A percentile compares a stretch with the other conserved stretches of the same genome.
These are phyloP conservation scores for Forsythia suspensa DNA, from an alignment of 257 asterid genomes.

Conservation along the genomic window DNA sequence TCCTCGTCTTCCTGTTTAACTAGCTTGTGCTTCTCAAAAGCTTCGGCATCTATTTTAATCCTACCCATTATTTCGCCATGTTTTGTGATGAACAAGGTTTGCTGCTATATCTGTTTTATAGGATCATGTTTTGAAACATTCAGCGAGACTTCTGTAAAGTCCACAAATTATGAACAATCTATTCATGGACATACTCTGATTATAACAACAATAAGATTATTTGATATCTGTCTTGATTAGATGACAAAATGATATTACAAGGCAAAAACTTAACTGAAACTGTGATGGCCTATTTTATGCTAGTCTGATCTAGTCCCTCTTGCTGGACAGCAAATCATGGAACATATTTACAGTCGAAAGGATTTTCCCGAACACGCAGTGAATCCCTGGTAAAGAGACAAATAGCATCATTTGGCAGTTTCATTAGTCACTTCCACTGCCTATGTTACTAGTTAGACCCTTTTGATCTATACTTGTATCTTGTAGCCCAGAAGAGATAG, in stretches of 20 bases:
- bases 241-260: constrained; percentile 18
- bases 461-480: constrained; percentile 61
- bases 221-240: constrained; percentile 11
- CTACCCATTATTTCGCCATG: too few species aligned
- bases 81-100: background rate
- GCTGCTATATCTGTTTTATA: background rate
- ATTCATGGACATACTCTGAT: background rate
- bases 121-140: background rate
- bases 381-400: background rate
- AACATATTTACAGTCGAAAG: constrained; percentile 35
- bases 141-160: background rate
- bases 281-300: background rate
- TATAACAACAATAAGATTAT: constrained; percentile 8
- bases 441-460: constrained; percentile 12
- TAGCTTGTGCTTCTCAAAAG: background rate
- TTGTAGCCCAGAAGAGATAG: constrained; percentile 74
- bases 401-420: background rate
- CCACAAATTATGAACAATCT: background rate
- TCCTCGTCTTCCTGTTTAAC: background rate
- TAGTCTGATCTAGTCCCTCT: constrained; percentile 14
- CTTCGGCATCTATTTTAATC: background rate
- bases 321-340: constrained; percentile 39
- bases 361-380: background rate
- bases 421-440: background rate
- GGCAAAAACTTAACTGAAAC: constrained; percentile 16